phyloP scores from a whole-genome alignment of 2,329 filamentous ascomycete species.

The Plenodomus lindquistii region DNA sequence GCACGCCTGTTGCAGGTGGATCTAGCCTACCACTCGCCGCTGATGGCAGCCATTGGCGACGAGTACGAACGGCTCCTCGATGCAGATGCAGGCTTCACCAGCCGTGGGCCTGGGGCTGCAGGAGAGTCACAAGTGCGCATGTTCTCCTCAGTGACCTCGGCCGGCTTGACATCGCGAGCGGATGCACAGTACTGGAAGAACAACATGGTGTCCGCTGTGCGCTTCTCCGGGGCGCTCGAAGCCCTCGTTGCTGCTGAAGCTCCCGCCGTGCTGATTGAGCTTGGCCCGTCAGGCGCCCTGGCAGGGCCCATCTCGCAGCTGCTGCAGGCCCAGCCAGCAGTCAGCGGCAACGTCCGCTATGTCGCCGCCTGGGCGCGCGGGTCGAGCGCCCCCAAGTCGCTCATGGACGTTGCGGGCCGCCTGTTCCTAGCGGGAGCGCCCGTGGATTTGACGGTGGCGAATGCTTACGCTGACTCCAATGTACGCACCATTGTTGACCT shows the following conservation, averaged over 20 bases:
- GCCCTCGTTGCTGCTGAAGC: too few species aligned
- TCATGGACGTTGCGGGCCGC: background rate
- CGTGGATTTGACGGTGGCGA: slow-evolving; percentile 1
- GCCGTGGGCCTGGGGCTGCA: too few species aligned
- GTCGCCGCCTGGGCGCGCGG: background rate
- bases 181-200: slow-evolving; percentile 10
- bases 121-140: background rate
- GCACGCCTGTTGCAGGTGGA: slow-evolving; percentile 47
- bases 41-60: slow-evolving; percentile 20
- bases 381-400: background rate
- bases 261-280: background rate
- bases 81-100: too few species aligned
- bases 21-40: slow-evolving; percentile 48
- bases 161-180: background rate
- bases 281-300: slow-evolving; percentile 8
- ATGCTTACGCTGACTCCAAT: too few species aligned
- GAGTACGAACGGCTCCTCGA: too few species aligned
- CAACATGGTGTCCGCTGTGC: slow-evolving; percentile 17
- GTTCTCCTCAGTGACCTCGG: slow-evolving; percentile 5
- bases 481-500: slow-evolving; percentile 3
- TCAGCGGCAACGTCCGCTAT: background rate
- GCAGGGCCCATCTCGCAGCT: slow-evolving; percentile 7
- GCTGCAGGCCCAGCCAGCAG: background rate
- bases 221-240: too few species aligned
- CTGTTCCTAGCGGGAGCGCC: background rate